Evolutionary conservation across 805 yeast species (phyloP).

Genomic region (Saccharomycopsis selenospora): DNA sequence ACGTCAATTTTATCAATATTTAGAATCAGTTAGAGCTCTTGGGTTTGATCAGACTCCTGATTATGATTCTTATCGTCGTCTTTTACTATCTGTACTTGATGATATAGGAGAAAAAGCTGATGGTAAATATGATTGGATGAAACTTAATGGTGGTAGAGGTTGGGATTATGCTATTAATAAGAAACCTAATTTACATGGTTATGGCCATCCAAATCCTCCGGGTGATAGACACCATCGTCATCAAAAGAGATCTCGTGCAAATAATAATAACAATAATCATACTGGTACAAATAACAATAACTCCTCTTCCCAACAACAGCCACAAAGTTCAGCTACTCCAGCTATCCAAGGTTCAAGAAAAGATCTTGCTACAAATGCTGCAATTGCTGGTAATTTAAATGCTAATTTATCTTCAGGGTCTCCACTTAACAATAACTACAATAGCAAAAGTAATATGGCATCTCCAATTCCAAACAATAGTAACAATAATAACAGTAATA

Average conservation of each 20-base stretch:
- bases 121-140: conserved; percentile 98
- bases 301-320: not conserved
- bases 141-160: conserved; percentile 87
- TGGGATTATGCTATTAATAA: conserved; percentile 89
- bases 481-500: not conserved
- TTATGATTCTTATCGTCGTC: conserved; percentile 70
- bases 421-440: not conserved
- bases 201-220: conserved; percentile 90
- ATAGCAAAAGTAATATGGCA: no score
- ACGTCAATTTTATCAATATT: conserved; percentile 64
- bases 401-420: not conserved
- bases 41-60: conserved; percentile 78
- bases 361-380: conserved; percentile 1
- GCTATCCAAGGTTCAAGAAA: not conserved
- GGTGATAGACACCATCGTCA: conserved; percentile 28
- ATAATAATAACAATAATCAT: not conserved
- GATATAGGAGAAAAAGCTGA: conserved; percentile 67
- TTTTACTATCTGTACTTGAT: conserved; percentile 72
- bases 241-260: not conserved
- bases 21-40: conserved; percentile 56
- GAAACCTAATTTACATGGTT: conserved; percentile 91
- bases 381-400: not conserved
- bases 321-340: not conserved
- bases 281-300: not conserved
- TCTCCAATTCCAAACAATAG: not conserved